phyloP scores from a whole-genome alignment of 257 asterid species.

The Solanum stenotomum region DNA sequence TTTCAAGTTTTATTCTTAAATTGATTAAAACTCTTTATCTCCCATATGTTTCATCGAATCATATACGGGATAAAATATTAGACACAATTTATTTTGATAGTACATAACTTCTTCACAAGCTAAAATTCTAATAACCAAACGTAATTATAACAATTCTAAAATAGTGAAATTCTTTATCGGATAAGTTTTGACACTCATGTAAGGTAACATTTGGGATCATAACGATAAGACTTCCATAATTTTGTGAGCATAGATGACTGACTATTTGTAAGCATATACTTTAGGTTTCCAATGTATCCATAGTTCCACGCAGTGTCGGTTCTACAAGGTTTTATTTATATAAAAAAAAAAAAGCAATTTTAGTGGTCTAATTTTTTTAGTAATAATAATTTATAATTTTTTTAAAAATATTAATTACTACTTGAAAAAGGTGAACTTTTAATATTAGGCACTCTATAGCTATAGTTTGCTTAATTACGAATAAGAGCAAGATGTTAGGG shows the following conservation, averaged over 20 bases:
- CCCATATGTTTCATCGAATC: too few species aligned
- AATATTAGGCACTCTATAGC: too few species aligned
- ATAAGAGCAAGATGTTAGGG: too few species aligned
- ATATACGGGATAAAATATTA: neutral
- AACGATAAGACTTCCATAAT: neutral
- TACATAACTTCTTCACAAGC: neutral
- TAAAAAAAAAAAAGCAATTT: neutral
- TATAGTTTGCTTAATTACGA: too few species aligned
- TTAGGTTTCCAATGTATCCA: neutral
- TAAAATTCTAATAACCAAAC: neutral
- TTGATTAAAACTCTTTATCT: too few species aligned
- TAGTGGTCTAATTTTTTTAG: neutral
- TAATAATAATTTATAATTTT: too few species aligned
- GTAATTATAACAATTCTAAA: too few species aligned
- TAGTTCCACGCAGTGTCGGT: neutral
- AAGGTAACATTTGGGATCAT: neutral
- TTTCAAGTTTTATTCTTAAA: too few species aligned
- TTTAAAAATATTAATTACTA: neutral
- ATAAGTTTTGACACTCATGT: neutral
- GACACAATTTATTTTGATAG: neutral
- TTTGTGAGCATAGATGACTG: neutral
- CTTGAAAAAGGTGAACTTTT: too few species aligned
- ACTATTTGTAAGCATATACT: neutral
- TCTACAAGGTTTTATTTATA: neutral
- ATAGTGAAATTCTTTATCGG: neutral